Percentiles rank a stretch among this genome's conserved stretches.
Conservation (phyloP, 345 rosid genomes). For the Citrus medica region DNA sequence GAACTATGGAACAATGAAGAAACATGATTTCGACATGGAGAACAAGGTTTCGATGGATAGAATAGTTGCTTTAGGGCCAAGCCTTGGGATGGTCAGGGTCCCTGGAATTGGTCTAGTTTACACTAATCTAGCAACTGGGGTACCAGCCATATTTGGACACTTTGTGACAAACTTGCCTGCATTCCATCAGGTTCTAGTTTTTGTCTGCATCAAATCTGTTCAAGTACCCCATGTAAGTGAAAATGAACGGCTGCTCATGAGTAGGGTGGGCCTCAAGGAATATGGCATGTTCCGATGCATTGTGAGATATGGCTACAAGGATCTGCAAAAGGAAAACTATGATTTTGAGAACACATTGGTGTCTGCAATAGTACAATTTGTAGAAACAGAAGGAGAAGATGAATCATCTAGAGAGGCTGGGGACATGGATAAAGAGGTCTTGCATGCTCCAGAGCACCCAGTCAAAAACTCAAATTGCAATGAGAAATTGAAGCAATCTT, state of each 20-base stretch:
- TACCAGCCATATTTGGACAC: slow-evolving; percentile 84
- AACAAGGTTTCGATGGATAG: slow-evolving; percentile 76
- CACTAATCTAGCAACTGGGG: slow-evolving; percentile 63
- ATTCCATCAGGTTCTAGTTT: slow-evolving; percentile 71
- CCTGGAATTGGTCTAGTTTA: slow-evolving; percentile 84
- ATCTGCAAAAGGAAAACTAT: slow-evolving; percentile 64
- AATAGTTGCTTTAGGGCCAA: slow-evolving; percentile 63
- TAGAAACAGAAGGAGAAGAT: slow-evolving; percentile 43
- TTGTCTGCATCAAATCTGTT: slow-evolving; percentile 74
- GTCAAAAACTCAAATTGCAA: not conserved
- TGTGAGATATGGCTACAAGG: slow-evolving; percentile 82
- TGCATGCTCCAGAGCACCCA: slow-evolving; percentile 3
- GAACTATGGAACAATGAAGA: slow-evolving; percentile 82
- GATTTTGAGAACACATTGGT: slow-evolving; percentile 64
- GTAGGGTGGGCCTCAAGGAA: slow-evolving; percentile 71
- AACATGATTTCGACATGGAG: slow-evolving; percentile 68
- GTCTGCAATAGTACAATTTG: slow-evolving; percentile 43
- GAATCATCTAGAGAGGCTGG: slow-evolving; percentile 7
- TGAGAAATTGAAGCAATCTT: slow-evolving; percentile 9
- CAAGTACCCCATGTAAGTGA: slow-evolving; percentile 68
- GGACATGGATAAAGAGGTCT: slow-evolving; percentile 1
- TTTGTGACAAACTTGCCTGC: slow-evolving; percentile 82
- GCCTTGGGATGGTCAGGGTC: slow-evolving; percentile 81
- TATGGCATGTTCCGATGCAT: slow-evolving; percentile 82
- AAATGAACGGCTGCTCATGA: slow-evolving; percentile 61